These are phyloP conservation scores for Nitzschia inconspicua DNA, from an alignment of 108 stramenopile species.

Conservation along the genomic window DNA sequence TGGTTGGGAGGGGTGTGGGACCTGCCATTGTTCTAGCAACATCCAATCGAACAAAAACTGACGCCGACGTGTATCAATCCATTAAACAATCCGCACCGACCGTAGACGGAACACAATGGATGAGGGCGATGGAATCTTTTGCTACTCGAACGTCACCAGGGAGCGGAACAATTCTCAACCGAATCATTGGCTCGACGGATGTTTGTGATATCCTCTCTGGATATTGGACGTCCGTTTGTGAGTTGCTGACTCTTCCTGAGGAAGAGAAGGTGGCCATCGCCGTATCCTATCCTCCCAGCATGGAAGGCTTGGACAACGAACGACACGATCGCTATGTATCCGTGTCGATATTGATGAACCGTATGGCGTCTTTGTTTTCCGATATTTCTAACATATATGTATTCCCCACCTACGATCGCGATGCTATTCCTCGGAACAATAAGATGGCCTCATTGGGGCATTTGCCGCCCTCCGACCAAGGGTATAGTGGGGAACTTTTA, in stretches of 20 bases:
- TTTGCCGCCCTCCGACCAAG: slow-evolving; percentile 53
- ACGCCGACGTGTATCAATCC: slow-evolving; percentile 9
- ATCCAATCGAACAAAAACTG: slow-evolving; percentile 23
- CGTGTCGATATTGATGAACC: slow-evolving; percentile 59
- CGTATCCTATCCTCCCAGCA: slow-evolving; percentile 52
- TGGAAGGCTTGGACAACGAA: slow-evolving; percentile 11
- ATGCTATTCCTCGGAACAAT: slow-evolving; percentile 27
- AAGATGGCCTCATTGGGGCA: slow-evolving; percentile 38
- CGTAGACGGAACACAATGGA: slow-evolving; percentile 39
- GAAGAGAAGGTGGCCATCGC: slow-evolving; percentile 42
- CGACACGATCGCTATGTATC: slow-evolving; percentile 56
- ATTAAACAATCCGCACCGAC: neutral
- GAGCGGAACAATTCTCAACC: slow-evolving; percentile 49
- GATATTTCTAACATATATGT: too few species aligned
- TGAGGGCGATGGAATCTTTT: slow-evolving; percentile 55
- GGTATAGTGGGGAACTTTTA: slow-evolving; percentile 23
- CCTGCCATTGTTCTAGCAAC: slow-evolving; percentile 74
- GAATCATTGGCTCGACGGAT: slow-evolving; percentile 40
- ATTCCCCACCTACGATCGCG: slow-evolving; percentile 62
- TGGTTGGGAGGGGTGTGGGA: slow-evolving; percentile 73
- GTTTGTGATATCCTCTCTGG: slow-evolving; percentile 46
- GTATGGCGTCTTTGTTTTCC: slow-evolving; percentile 56
- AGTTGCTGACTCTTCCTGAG: slow-evolving; percentile 46
- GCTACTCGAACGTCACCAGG: slow-evolving; percentile 57
- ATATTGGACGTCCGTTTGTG: slow-evolving; percentile 81